Evolutionary conservation across 2,329 filamentous ascomycete species (phyloP), one percentile per base, ranked within the genome.

Genomic region (Domatiomyces globalis): DNA sequence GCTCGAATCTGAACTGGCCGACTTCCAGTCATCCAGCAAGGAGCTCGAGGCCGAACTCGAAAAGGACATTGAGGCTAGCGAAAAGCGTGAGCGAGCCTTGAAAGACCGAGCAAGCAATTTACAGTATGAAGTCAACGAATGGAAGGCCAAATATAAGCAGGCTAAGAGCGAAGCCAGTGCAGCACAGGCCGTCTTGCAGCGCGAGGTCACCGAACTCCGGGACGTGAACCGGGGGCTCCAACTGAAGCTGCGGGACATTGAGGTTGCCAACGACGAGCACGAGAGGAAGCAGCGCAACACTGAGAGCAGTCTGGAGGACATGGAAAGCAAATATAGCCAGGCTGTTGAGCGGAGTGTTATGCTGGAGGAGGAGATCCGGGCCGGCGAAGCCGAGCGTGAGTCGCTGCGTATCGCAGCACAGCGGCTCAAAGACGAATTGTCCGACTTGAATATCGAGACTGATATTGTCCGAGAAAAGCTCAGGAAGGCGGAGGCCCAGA

Each of bases 141-240:
- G 92, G 92, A 96, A 96, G 82, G 81, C 85, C 60, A 98, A 96
- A 75, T 94, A 94, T 76, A 95, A 88, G 67, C 88, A 96, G 66
- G 85, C 89, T 57, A 96, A 96, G 67, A 72, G 79, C 43, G 92
- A 98, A 70, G 84, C 87, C 43, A 90, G 84, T 66, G 72, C 80
- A 49, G 88, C 86, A 51, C 92, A 96, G 65, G 89, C 84, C 63
- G 74, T 76, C 3, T 77, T 98, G 49, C 89, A 98, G 69, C 96
- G 95, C 69, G 92, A 98, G 68, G 89, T 98, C 62, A 98, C 92
- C 5, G 84, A 79, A 7, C 76, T 98, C 61, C 84, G 92, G 63
- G 89, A 98, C 59, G 68, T 81, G 47, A 94, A 88, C 67, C 77
- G 92, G 58, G 82, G 83, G 2, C 70, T 95, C 55, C 85, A 92